Conservation (phyloP, 305 asterid species). For the Fraxinus ornus region DNA sequence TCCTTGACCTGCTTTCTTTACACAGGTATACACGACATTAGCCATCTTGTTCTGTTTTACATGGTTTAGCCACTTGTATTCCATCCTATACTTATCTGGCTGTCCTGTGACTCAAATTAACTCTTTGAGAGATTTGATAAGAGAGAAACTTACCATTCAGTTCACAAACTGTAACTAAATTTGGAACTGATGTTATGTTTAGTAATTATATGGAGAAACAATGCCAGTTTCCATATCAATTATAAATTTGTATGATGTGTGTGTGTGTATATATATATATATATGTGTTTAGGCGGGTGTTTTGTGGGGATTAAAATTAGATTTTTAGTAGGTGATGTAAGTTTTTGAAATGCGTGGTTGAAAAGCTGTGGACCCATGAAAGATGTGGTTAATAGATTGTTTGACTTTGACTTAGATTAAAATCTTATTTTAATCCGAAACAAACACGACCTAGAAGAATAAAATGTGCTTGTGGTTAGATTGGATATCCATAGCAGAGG, state of each 20-base stretch:
- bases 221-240: neutral
- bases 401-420: no score
- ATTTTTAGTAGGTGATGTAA: no score
- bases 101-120: neutral
- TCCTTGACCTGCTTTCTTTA: neutral
- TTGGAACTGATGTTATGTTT: neutral
- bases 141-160: neutral
- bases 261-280: no score
- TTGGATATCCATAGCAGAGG: neutral
- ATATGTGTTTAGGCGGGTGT: neutral
- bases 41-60: neutral
- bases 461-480: neutral
- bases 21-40: neutral
- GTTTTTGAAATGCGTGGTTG: no score
- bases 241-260: neutral
- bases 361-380: no score
- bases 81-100: neutral
- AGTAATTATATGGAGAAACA: neutral
- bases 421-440: no score
- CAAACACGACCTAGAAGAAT: no score
- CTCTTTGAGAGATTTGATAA: neutral
- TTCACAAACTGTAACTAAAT: neutral
- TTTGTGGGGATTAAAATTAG: no score
- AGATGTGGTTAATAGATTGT: no score
- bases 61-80: neutral